phyloP scores from a whole-genome alignment of 495 filamentous ascomycete genomes.

The Mycothermus thermophilus region DNA sequence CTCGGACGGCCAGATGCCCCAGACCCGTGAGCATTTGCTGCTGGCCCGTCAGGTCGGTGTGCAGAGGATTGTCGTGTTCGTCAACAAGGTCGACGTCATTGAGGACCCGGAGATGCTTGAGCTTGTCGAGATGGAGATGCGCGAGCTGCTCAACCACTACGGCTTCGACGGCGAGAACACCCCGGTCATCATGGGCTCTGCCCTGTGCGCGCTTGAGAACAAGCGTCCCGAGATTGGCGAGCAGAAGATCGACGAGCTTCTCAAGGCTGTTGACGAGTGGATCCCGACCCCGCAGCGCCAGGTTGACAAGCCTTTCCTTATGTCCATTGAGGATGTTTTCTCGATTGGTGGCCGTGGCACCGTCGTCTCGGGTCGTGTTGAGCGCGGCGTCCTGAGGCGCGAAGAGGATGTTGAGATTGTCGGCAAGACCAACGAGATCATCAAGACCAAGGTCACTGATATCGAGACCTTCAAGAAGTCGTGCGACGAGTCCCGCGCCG shows the following conservation, averaged over 20 bases:
- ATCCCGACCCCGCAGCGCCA: conserved; percentile 88
- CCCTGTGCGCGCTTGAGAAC: conserved; percentile 85
- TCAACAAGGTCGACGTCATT: conserved; percentile 96
- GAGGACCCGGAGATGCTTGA: conserved; percentile 99
- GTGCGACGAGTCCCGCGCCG: conserved; percentile 81
- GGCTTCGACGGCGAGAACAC: conserved; percentile 97
- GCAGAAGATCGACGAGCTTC: conserved; percentile 72
- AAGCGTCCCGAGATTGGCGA: conserved; percentile 76
- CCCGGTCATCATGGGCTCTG: conserved; percentile 90
- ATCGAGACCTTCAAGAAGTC: conserved; percentile 99
- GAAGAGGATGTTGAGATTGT: conserved; percentile 88
- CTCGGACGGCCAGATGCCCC: conserved; percentile 98
- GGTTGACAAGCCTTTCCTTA: conserved; percentile 93
- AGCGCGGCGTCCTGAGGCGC: conserved; percentile 84
- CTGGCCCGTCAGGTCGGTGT: conserved; percentile 96
- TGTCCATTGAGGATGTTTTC: conserved; percentile 98
- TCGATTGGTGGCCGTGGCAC: conserved; percentile 96
- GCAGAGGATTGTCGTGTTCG: conserved; percentile 94
- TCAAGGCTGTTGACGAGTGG: conserved; percentile 86
- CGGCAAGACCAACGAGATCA: conserved; percentile 58
- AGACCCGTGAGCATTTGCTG: conserved; percentile 95
- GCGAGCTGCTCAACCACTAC: conserved; percentile 80
- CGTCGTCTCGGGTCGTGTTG: conserved; percentile 90
- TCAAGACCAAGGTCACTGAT: conserved; percentile 98
- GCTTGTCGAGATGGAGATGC: conserved; percentile 99